Evolutionary conservation across 106 monocot species (phyloP).

Genomic region (Gastrodia elata): DNA sequence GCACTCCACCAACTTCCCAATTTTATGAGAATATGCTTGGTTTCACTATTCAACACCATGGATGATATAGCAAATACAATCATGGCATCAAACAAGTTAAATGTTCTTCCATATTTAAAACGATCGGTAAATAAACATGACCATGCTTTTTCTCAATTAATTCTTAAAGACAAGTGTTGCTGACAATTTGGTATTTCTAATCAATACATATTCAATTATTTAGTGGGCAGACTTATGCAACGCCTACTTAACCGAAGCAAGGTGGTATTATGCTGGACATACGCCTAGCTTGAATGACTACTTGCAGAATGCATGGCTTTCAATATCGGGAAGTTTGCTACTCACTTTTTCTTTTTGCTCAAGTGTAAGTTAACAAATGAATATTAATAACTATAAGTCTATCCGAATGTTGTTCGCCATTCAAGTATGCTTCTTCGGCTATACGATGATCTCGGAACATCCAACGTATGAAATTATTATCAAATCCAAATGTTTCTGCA

Average conservation of each 20-base stretch:
- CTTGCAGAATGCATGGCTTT: conserved; percentile 11
- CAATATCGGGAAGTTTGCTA: background rate
- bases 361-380: background rate
- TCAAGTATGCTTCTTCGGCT: conserved; percentile 13
- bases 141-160: background rate
- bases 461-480: background rate
- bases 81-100: background rate
- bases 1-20: conserved; percentile 6
- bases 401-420: background rate
- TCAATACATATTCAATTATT: background rate
- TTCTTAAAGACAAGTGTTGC: background rate
- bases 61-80: conserved; percentile 12
- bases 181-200: background rate
- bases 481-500: background rate
- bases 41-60: conserved; percentile 14
- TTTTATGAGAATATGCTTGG: conserved; percentile 19
- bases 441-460: conserved; percentile 22
- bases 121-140: background rate
- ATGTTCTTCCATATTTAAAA: background rate
- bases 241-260: conserved; percentile 19
- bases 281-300: conserved; percentile 19
- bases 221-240: conserved; percentile 24
- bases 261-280: conserved; percentile 10
- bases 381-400: conserved; percentile 5
- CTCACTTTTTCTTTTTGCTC: background rate